These are phyloP conservation scores for Colletotrichum endophyticum DNA, from an alignment of 2,329 filamentous ascomycete genomes.

Conservation along the genomic window DNA sequence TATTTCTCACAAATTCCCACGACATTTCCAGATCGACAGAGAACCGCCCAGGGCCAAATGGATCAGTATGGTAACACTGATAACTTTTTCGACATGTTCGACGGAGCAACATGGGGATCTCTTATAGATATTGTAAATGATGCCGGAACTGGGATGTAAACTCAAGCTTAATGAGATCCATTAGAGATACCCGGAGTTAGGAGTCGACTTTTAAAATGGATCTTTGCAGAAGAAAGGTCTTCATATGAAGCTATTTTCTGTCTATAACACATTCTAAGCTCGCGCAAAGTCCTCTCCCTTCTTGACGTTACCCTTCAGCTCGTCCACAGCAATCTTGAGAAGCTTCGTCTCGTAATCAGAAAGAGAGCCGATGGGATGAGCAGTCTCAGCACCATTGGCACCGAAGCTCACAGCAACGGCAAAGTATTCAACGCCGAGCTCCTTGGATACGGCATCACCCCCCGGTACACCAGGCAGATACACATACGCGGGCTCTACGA, in stretches of 20 bases:
- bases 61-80: neutral
- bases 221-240: neutral
- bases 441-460: slow-evolving; percentile 62
- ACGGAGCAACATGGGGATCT: slow-evolving; percentile 14
- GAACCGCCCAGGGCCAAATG: neutral
- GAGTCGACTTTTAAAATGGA: neutral
- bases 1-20: slow-evolving; percentile 5
- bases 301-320: neutral
- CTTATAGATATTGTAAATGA: slow-evolving; percentile 6
- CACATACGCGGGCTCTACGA: slow-evolving; percentile 63
- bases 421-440: slow-evolving; percentile 69
- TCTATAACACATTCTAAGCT: neutral
- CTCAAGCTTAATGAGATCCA: neutral
- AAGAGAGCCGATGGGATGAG: neutral
- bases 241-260: neutral
- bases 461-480: slow-evolving; percentile 73
- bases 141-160: neutral
- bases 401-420: slow-evolving; percentile 4
- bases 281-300: neutral
- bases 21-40: neutral
- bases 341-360: neutral
- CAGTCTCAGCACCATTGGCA: neutral
- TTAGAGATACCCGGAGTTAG: neutral
- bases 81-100: slow-evolving; percentile 13
- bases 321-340: neutral